Evolutionary conservation across 306 rosid species (phyloP), one percentile per base, ranked within the genome.

Genomic region (Senna tora): DNA sequence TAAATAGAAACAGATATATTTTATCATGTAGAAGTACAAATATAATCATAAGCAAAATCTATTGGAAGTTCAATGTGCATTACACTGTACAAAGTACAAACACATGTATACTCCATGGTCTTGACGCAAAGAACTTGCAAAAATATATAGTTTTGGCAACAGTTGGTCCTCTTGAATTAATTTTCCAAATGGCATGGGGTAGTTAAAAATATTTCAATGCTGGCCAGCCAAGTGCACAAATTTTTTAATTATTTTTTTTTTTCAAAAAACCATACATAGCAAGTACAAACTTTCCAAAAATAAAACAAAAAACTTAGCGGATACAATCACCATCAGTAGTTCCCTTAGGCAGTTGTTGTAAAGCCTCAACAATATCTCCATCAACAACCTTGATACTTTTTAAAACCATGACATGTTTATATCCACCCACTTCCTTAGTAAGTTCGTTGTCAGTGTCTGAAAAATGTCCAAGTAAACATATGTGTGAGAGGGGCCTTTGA

Each of bases 401-500:
- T 79, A 82, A 72, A 66, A 91, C 97, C 80, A 70, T 81, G 38
- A 89, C 93, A 82, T 93, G 91, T 59, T 93, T 79, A 74, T 93
- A 93, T 52, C 98, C 98, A 22, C 98, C 96, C 63, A 93, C 94
- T 83, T 93, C 98, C 36, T 43, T 69, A 9, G 94, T 86, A 43
- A 93, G 81, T 73, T 89, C 98, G 9, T 93, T 93, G 54, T 89
- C 78, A 55, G 98, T 91, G 46, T 85, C 97, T 93, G 87, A 66
- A 46, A 85, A 50, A 61, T 55, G 49, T 61, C 73, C 74, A 66
- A 19, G 42, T 16, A 60, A 49, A 65, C 41, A 77, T 25, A 33
- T 49, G 82, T 49, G 82, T 85, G 65, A 79, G 71, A 36, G 46
- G 73, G 46, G 52, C 52, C 9, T 65, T 57, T 33, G 39, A 47